phyloP scores from a whole-genome alignment of 768 basidiomycete species.

The Collybia mongolica region DNA sequence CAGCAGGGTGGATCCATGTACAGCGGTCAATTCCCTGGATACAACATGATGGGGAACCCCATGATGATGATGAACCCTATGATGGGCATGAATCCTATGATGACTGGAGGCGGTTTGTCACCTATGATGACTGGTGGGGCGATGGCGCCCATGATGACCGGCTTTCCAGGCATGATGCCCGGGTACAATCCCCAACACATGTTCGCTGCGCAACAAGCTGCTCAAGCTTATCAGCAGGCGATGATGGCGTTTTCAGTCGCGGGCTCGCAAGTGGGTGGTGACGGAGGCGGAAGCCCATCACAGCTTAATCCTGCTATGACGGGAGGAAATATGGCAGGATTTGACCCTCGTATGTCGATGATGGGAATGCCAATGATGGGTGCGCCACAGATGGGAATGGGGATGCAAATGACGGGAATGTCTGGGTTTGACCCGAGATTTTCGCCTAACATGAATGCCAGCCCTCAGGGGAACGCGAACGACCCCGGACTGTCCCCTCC shows the following conservation, averaged over 20 bases:
- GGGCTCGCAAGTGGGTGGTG: slow-evolving; percentile 72
- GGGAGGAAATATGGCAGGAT: slow-evolving; percentile 39
- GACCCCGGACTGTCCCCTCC: slow-evolving; percentile 38
- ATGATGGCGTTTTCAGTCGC: slow-evolving; percentile 80
- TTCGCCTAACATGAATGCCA: slow-evolving; percentile 33
- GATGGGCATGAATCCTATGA: slow-evolving; percentile 47
- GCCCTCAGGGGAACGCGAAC: slow-evolving; percentile 20
- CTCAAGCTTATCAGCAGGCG: slow-evolving; percentile 86
- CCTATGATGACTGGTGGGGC: slow-evolving; percentile 58
- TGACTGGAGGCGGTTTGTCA: slow-evolving; percentile 40
- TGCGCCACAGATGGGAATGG: slow-evolving; percentile 34
- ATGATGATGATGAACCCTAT: slow-evolving; percentile 63
- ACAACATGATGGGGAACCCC: slow-evolving; percentile 74
- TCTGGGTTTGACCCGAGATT: slow-evolving; percentile 60
- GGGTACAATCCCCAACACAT: slow-evolving; percentile 73
- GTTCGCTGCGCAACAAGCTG: slow-evolving; percentile 84
- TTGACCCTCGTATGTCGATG: slow-evolving; percentile 83
- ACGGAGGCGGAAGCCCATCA: slow-evolving; percentile 39
- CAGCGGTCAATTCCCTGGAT: slow-evolving; percentile 47
- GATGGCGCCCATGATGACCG: slow-evolving; percentile 48
- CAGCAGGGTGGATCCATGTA: slow-evolving; percentile 77
- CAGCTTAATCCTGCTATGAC: slow-evolving; percentile 59
- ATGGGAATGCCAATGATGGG: slow-evolving; percentile 73
- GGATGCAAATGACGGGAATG: slow-evolving; percentile 64
- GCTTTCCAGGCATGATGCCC: slow-evolving; percentile 60